Conservation (phyloP, 1,284 basidiomycete genomes). For the Termitomyces sp. region DNA sequence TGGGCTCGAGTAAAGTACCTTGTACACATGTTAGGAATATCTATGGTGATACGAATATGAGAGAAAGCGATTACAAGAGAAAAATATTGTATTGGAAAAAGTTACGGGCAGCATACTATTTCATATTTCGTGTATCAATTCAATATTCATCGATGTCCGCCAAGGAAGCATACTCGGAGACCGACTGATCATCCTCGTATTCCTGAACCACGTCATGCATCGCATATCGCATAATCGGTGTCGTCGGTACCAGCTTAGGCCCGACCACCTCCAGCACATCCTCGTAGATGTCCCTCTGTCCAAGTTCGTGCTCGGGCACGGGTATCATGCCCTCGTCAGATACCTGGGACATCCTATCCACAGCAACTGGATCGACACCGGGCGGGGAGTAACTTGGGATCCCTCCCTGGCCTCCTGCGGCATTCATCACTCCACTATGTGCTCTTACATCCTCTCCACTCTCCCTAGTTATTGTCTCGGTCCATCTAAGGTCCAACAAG, state of each 20-base stretch:
- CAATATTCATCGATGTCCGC: slow-evolving; percentile 69
- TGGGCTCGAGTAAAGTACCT: slow-evolving; percentile 43
- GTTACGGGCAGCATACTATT: background rate
- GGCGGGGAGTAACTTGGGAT: slow-evolving; percentile 15
- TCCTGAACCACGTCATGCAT: slow-evolving; percentile 77
- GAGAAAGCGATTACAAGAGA: background rate
- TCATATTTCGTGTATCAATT: slow-evolving; percentile 32
- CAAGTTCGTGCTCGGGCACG: slow-evolving; percentile 30
- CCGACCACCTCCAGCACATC: slow-evolving; percentile 52
- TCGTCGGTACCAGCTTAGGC: slow-evolving; percentile 66
- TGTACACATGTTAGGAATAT: background rate
- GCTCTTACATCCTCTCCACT: slow-evolving; percentile 24
- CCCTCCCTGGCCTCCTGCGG: slow-evolving; percentile 16
- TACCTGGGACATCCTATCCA: slow-evolving; percentile 25
- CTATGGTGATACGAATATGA: background rate
- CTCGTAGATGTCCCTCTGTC: slow-evolving; percentile 31
- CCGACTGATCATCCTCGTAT: slow-evolving; percentile 67
- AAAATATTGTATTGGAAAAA: background rate
- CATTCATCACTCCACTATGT: slow-evolving; percentile 19
- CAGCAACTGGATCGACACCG: slow-evolving; percentile 28
- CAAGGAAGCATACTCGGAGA: slow-evolving; percentile 68
- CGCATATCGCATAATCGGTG: slow-evolving; percentile 74
- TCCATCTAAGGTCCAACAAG: slow-evolving; percentile 74
- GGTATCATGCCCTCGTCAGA: slow-evolving; percentile 47
- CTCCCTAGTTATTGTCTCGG: slow-evolving; percentile 56